A percentile compares a stretch with the other conserved stretches of the same genome.
Evolutionary conservation across 345 rosid species (phyloP).

Genomic region (Stellera chamaejasme): DNA sequence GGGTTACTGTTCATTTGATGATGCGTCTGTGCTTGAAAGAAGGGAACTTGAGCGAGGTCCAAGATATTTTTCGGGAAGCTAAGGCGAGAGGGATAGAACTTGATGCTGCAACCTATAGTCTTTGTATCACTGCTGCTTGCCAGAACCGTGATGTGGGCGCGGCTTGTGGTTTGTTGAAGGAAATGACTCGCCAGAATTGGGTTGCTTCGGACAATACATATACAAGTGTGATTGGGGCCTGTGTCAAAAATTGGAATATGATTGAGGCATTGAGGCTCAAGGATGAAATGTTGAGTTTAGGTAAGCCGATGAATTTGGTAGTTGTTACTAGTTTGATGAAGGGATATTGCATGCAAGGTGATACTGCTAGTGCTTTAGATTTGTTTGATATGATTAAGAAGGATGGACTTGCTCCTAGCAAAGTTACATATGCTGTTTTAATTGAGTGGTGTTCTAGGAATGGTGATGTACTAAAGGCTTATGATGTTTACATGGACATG

Average conservation of each 20-base stretch:
- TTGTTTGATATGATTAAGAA: conserved; percentile 45
- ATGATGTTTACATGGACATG: conserved; percentile 57
- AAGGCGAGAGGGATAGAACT: conserved; percentile 41
- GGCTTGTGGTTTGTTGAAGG: conserved; percentile 46
- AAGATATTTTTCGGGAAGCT: conserved; percentile 30
- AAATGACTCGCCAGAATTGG: conserved; percentile 50
- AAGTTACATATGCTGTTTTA: conserved; percentile 51
- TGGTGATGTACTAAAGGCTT: conserved; percentile 43
- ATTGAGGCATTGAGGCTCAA: conserved; percentile 56
- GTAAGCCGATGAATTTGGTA: conserved; percentile 46
- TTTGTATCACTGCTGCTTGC: conserved; percentile 42
- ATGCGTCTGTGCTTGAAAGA: conserved; percentile 55
- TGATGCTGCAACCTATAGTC: conserved; percentile 31
- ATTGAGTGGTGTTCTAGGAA: conserved; percentile 58
- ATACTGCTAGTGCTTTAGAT: conserved; percentile 42
- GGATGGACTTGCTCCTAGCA: conserved; percentile 55
- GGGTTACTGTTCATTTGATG: conserved; percentile 25
- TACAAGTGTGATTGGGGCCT: conserved; percentile 46
- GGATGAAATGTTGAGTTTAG: conserved; percentile 67
- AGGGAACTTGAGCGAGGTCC: conserved; percentile 40
- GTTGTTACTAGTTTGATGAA: conserved; percentile 60
- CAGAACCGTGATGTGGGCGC: conserved; percentile 25
- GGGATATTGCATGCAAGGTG: conserved; percentile 48
- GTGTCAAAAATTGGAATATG: conserved; percentile 48
- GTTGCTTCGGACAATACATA: conserved; percentile 37